These are phyloP conservation scores for Osmozyma mogii DNA, from an alignment of 805 yeast species.

Conservation along the genomic window DNA sequence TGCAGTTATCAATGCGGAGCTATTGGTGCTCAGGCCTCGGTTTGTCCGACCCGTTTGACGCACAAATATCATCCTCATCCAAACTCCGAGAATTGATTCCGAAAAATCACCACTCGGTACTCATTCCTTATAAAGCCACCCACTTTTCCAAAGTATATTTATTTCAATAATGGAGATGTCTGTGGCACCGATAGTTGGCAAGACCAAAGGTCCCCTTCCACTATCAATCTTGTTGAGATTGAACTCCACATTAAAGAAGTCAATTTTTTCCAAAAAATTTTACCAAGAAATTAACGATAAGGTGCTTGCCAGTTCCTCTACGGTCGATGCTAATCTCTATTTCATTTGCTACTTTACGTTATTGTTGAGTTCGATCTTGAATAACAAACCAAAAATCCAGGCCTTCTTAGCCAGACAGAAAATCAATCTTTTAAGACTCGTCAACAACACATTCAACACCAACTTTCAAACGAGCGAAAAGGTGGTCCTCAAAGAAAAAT, in stretches of 20 bases:
- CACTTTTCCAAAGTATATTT: too few relatives aligned
- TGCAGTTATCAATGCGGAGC: too few relatives aligned
- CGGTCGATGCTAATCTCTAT: constrained; percentile 32
- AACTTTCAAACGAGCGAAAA: too few relatives aligned
- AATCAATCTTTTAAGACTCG: constrained; percentile 13
- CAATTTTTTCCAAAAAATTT: constrained; percentile 30
- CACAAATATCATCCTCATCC: too few relatives aligned
- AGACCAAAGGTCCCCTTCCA: constrained; percentile 11
- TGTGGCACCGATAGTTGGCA: constrained; percentile 11
- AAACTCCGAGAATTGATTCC: too few relatives aligned
- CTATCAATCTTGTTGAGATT: constrained; percentile 20
- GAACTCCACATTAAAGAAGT: constrained; percentile 20
- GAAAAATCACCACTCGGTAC: too few relatives aligned
- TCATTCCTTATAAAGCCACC: too few relatives aligned
- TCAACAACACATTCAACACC: constrained; percentile 5
- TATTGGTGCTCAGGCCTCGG: too few relatives aligned
- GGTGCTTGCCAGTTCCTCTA: constrained; percentile 23
- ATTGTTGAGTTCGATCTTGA: constrained; percentile 25
- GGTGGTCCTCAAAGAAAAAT: neutral
- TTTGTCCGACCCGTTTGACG: too few relatives aligned
- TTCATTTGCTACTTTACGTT: constrained; percentile 37
- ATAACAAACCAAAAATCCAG: constrained; percentile 28
- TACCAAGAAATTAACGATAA: constrained; percentile 36
- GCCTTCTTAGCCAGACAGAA: constrained; percentile 21
- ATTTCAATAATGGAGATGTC: constrained; percentile 6